A percentile compares a stretch with the other conserved stretches of the same genome.
Evolutionary conservation across 768 basidiomycete genomes (phyloP).

Genomic region (Leccinum variicolor): DNA sequence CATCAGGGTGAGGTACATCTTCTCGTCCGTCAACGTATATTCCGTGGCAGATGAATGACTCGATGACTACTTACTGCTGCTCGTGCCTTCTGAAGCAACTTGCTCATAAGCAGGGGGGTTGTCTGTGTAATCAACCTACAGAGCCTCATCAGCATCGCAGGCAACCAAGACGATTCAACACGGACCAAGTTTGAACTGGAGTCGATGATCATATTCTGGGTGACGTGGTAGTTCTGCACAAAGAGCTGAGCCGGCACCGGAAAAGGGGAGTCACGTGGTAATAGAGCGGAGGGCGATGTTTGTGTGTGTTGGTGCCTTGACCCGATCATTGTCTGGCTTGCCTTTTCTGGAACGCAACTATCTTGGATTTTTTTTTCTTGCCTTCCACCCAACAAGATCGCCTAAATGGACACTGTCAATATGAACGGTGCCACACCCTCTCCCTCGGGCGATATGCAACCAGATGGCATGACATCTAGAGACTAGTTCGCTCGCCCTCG

Average conservation of each 20-base stretch:
- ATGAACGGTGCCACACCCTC: slow-evolving; percentile 33
- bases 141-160: background rate
- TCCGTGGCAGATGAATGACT: background rate
- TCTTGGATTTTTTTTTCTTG: slow-evolving; percentile 1
- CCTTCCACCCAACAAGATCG: background rate
- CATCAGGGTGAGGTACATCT: slow-evolving; percentile 9
- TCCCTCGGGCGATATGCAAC: slow-evolving; percentile 13
- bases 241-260: slow-evolving; percentile 10
- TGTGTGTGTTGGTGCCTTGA: slow-evolving; percentile 10
- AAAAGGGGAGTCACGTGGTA: slow-evolving; percentile 19
- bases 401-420: slow-evolving; percentile 4
- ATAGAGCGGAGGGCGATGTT: background rate
- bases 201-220: slow-evolving; percentile 24
- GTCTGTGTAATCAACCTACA: slow-evolving; percentile 26
- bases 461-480: slow-evolving; percentile 72
- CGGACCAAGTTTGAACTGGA: slow-evolving; percentile 27
- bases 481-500: slow-evolving; percentile 70
- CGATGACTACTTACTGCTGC: slow-evolving; percentile 23
- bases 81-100: slow-evolving; percentile 26
- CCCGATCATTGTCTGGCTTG: slow-evolving; percentile 10
- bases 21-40: background rate
- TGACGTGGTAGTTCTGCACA: background rate
- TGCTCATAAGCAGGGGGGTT: slow-evolving; percentile 51
- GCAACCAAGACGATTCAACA: background rate
- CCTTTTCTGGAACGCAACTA: slow-evolving; percentile 5